Evolutionary conservation across 768 basidiomycete species (phyloP).

Genomic region (Pisolithus marmoratus): DNA sequence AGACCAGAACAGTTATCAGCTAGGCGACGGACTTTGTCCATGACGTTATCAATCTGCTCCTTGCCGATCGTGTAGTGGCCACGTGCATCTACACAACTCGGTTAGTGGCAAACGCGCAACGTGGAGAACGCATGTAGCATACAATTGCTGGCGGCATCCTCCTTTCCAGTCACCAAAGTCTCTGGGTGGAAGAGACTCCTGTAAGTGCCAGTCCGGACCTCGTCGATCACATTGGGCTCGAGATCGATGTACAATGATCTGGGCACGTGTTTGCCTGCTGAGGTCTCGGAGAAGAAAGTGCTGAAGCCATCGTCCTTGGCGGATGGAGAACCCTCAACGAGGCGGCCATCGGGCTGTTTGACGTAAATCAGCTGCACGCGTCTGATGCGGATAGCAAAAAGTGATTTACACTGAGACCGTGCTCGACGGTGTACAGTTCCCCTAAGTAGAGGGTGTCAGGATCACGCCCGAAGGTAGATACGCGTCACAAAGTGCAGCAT

Average conservation of each 20-base stretch:
- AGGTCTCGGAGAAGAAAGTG: constrained; percentile 99
- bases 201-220: constrained; percentile 94
- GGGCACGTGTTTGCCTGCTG: constrained; percentile 94
- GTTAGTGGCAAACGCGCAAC: not conserved
- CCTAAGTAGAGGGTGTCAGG: constrained; percentile 42
- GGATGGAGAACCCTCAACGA: constrained; percentile 71
- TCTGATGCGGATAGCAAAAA: not conserved
- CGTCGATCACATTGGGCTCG: constrained; percentile 97
- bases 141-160: constrained; percentile 99
- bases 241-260: constrained; percentile 96
- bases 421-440: constrained; percentile 99
- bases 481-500: constrained; percentile 6
- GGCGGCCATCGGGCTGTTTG: constrained; percentile 86
- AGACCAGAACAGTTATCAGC: constrained; percentile 96
- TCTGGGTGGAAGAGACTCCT: constrained; percentile 98
- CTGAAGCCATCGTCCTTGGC: constrained; percentile 87
- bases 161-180: constrained; percentile 96
- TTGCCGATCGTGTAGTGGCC: constrained; percentile 99
- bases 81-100: constrained; percentile 70
- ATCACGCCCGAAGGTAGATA: not conserved
- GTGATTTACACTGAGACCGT: constrained; percentile 80
- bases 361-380: constrained; percentile 15
- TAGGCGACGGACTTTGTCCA: constrained; percentile 92
- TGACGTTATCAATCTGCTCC: constrained; percentile 92
- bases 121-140: constrained; percentile 16